Base-by-base conservation (phyloP, 768 basidiomycete species). In the Sistotremastrum niveocremeum region DNA sequence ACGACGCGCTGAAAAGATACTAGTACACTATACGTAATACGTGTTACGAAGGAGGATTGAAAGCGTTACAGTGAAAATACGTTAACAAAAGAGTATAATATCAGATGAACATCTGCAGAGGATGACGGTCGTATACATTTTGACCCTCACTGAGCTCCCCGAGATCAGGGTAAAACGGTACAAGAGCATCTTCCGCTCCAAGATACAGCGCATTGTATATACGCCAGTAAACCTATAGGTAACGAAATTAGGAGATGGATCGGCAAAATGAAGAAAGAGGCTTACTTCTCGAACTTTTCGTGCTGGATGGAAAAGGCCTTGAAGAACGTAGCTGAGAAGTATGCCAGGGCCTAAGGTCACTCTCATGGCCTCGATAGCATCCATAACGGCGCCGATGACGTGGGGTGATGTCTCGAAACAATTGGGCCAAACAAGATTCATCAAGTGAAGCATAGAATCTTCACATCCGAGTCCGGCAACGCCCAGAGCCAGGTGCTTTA, bases 361-460 rank as follows among this genome's bases (percentile, higher is more conserved):
- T 28, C 93, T 76, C 91, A 98, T 97, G 1, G 88, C 87, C 64
- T 98, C 95, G 55, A 99, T 74, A 0, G 95, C 95, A 42, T 98
- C 95, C 88, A 97, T 93, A 38, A 98, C 88, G 4, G 91, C 88
- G 33, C 89, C 90, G 51, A 98, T 97, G 49, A 99, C 93, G 65
- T 99, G 95, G 4, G 95, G 95, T 9, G 84, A 89, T 2, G 93
- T 94, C 68, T 97, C 94, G 62, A 97, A 98, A 63, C 91, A 93
- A 60, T 98, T 98, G 2, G 95, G 95, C 93, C 93, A 98, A 9
- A 98, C 86, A 30, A 99, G 76, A 61, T 99, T 99, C 82, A 98
- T 88, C 42, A 98, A 65, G 58, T 99, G 95, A 44, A 90, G 74
- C 79, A 98, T 87, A 8, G 94, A 94, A 64, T 99, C 95, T 65